Evolutionary conservation across 2,329 filamentous ascomycete species (phyloP).

Genomic region (Botryotinia calthae): DNA sequence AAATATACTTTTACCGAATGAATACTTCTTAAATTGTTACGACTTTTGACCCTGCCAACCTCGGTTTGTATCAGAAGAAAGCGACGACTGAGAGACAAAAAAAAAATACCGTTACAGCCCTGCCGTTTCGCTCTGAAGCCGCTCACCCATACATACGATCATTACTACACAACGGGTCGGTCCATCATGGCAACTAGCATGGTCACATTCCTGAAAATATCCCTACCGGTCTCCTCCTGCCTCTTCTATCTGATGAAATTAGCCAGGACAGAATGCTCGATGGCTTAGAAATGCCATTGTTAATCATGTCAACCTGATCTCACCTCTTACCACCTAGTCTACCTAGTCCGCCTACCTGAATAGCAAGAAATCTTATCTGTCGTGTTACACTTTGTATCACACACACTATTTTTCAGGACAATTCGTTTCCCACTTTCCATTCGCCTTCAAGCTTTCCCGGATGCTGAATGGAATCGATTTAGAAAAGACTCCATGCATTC

Average conservation of each 20-base stretch:
- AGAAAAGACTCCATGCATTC: background rate
- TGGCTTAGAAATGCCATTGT: background rate
- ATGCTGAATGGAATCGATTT: background rate
- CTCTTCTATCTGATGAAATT: background rate
- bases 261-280: background rate
- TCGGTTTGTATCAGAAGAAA: background rate
- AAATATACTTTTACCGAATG: background rate
- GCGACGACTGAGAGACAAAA: background rate
- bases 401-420: background rate
- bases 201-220: slow-evolving; percentile 15
- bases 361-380: background rate
- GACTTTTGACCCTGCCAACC: background rate
- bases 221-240: background rate
- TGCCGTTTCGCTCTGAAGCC: background rate
- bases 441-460: background rate
- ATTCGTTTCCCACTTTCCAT: background rate
- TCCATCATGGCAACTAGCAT: slow-evolving; percentile 14
- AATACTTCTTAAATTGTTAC: too few relatives aligned
- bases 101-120: slow-evolving; percentile 19
- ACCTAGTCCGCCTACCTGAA: background rate
- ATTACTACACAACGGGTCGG: slow-evolving; percentile 15
- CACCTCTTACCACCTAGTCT: background rate
- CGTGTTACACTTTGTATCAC: background rate
- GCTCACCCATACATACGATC: background rate
- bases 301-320: slow-evolving; percentile 8